These are phyloP conservation scores for Penicillium sclerotiorum DNA, from an alignment of 2,329 filamentous ascomycete genomes.

Conservation along the genomic window DNA sequence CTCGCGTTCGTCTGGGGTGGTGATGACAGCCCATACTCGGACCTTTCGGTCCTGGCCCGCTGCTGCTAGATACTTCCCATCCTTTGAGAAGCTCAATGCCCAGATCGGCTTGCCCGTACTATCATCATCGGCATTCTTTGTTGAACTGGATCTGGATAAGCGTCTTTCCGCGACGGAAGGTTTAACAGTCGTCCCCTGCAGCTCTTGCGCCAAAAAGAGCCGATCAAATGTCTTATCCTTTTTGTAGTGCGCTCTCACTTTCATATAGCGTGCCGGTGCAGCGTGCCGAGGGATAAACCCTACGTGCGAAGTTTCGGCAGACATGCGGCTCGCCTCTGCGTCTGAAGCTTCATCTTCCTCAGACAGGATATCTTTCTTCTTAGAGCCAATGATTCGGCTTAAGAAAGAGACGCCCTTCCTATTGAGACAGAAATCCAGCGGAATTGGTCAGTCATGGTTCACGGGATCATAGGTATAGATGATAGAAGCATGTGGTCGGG, in stretches of 20 bases:
- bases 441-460: slow-evolving; percentile 14
- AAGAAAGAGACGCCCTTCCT: slow-evolving; percentile 91
- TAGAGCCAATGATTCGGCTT: slow-evolving; percentile 76
- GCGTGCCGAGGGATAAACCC: slow-evolving; percentile 86
- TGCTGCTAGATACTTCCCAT: slow-evolving; percentile 88
- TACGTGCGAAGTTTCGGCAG: slow-evolving; percentile 76
- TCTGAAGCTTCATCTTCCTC: slow-evolving; percentile 68
- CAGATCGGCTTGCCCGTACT: slow-evolving; percentile 71
- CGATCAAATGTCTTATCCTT: slow-evolving; percentile 79
- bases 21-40: slow-evolving; percentile 85
- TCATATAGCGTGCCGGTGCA: slow-evolving; percentile 87
- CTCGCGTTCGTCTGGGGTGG: slow-evolving; percentile 75
- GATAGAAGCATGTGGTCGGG: background rate
- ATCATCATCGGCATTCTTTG: slow-evolving; percentile 26
- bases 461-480: background rate
- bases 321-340: slow-evolving; percentile 69
- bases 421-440: slow-evolving; percentile 17
- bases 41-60: slow-evolving; percentile 86
- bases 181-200: slow-evolving; percentile 62
- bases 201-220: slow-evolving; percentile 88
- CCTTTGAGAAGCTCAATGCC: slow-evolving; percentile 89
- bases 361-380: slow-evolving; percentile 66
- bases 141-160: slow-evolving; percentile 29
- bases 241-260: slow-evolving; percentile 79
- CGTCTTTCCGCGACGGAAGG: slow-evolving; percentile 33